Conservation (phyloP, 495 filamentous ascomycete species). For the Podospora australis region DNA sequence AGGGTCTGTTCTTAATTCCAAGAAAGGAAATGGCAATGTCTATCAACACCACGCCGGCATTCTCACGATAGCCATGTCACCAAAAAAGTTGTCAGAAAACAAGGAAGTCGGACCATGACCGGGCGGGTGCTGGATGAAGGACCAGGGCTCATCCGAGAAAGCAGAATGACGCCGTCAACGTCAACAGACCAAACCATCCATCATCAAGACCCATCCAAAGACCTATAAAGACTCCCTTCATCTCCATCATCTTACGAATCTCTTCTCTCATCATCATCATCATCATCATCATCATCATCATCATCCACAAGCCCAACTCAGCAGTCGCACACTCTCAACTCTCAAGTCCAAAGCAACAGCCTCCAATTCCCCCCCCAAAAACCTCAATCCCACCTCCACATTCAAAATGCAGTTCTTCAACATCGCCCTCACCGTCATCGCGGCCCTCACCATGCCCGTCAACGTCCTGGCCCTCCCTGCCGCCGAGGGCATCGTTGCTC, state of each 20-base stretch:
- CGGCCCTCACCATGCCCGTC: slow-evolving; percentile 9
- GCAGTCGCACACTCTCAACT: too few relatives aligned
- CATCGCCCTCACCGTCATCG: slow-evolving; percentile 7
- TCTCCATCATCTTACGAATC: background rate
- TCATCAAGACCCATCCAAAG: too few relatives aligned
- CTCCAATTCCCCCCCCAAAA: background rate
- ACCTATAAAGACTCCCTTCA: background rate
- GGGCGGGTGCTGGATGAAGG: background rate
- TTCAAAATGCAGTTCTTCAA: slow-evolving; percentile 12
- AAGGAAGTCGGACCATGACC: background rate
- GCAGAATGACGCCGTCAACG: background rate
- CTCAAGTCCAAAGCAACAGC: too few relatives aligned
- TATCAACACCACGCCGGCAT: background rate
- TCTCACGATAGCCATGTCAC: background rate
- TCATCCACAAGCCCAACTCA: background rate
- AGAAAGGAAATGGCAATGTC: background rate
- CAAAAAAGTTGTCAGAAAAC: background rate
- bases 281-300: background rate
- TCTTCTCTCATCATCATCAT: background rate
- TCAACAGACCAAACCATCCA: background rate
- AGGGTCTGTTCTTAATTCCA: background rate
- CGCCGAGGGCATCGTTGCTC: background rate
- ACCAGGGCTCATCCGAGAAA: background rate
- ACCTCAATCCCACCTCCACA: background rate
- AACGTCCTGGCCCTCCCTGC: slow-evolving; percentile 9